Base-by-base conservation (phyloP, 305 asterid species). In the Striga hermonthica region DNA sequence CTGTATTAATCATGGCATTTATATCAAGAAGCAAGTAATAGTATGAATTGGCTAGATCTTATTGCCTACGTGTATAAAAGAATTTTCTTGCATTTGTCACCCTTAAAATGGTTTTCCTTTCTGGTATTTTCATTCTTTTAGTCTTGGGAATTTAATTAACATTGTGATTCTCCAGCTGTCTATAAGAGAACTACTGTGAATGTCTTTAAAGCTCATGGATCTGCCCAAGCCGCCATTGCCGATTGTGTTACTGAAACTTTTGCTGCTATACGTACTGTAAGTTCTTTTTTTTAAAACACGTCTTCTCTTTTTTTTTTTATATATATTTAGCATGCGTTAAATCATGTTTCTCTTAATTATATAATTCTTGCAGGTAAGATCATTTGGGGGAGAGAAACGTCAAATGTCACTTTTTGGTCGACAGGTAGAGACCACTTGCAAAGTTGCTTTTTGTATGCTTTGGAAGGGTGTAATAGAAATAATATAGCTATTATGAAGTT, bases 301-400 rank as follows among this genome's bases (percentile, higher is more conserved):
- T 22, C 31, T 22, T 22, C 2, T 22, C 31, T 1, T 22, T 22
- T 22, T 22, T 22, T 22, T 2, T 1, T 22, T 22, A 22, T 22
- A 2, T 22, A 22, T 22, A 22, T 22, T 66, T 71, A 61, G 50
- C 43, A 58, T 13, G 39, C n/a, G 22, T 36, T 7, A 54, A 22
- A 38, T 41, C 57, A 64, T 67, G 34, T 55, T 16, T 45, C 49
- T 38, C 47, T 52, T 62, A 65, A 61, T 52, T 49, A 49, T 58
- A 7, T 38, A 52, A 57, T 57, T 66, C 72, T 70, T 79, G 75
- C 84, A 89, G 98, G 98, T 92, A 16, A 83, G 98, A 76, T 92
- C 97, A 57, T 92, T 92, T 72, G 90, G 91, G 35, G 98, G 97
- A 71, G 98, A 92, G 75, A 90, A 84, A 78, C 96, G 85, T 67